A percentile compares a stretch with the other conserved stretches of the same genome.
Evolutionary conservation across 31 red algal genomes (phyloP).

Genomic region (Bonnemaisonia californica): DNA sequence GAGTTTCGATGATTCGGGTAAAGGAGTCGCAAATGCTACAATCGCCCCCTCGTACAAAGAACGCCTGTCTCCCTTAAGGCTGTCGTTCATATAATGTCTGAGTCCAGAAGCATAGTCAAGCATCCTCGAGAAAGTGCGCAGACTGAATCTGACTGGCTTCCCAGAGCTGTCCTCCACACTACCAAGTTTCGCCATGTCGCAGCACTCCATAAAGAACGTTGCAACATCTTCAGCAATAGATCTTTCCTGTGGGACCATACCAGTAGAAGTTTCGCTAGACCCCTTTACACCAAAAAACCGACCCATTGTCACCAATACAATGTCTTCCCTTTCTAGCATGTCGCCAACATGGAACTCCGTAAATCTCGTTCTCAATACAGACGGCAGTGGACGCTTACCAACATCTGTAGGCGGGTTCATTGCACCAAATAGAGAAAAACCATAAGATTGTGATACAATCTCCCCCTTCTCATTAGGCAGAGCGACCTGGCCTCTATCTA

Average conservation of each 20-base stretch:
- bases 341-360: constrained; percentile 87
- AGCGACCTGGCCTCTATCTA: constrained; percentile 65
- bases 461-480: constrained; percentile 57
- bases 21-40: constrained; percentile 66
- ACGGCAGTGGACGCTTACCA: constrained; percentile 77
- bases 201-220: constrained; percentile 58
- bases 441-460: constrained; percentile 24
- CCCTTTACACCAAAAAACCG: constrained; percentile 45
- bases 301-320: constrained; percentile 54
- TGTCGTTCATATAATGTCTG: neutral
- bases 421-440: constrained; percentile 86
- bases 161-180: constrained; percentile 56
- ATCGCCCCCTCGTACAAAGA: constrained; percentile 87
- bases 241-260: constrained; percentile 18
- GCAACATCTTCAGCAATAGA: constrained; percentile 63
- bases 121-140: constrained; percentile 75
- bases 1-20: constrained; percentile 27
- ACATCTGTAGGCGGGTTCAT: constrained; percentile 97
- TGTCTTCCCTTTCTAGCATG: constrained; percentile 53
- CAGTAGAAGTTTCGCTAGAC: neutral
- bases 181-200: constrained; percentile 26
- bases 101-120: constrained; percentile 66
- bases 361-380: constrained; percentile 75
- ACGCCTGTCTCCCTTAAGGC: constrained; percentile 16
- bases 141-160: constrained; percentile 69